Conservation (phyloP, 805 yeast species). For the Cephaloascus albidus region DNA sequence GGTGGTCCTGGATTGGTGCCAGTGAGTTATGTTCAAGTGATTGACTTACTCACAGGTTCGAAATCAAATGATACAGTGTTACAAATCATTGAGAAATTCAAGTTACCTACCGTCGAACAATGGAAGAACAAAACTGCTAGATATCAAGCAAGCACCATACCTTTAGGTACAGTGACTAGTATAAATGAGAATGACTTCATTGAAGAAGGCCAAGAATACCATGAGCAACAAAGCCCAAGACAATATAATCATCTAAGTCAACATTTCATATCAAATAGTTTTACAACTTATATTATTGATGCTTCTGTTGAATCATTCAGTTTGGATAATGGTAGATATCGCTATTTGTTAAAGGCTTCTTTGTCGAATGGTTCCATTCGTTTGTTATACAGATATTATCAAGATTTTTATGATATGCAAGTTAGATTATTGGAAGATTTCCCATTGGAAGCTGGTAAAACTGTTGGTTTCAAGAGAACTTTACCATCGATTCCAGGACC, state of each 20-base stretch:
- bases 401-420: conserved; percentile 93
- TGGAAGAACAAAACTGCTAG: conserved; percentile 90
- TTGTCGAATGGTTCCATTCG: conserved; percentile 62
- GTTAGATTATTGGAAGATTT: conserved; percentile 71
- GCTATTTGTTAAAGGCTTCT: conserved; percentile 69
- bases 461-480: conserved; percentile 64
- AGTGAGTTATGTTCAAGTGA: conserved; percentile 75
- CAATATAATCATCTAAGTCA: neutral
- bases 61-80: conserved; percentile 41
- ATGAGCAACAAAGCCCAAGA: conserved; percentile 2
- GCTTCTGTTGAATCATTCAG: conserved; percentile 77
- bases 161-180: conserved; percentile 35
- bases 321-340: conserved; percentile 78
- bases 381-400: conserved; percentile 79
- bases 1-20: conserved; percentile 99
- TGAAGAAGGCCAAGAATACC: conserved; percentile 1
- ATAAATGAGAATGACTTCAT: conserved; percentile 1
- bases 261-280: neutral
- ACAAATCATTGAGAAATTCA: conserved; percentile 50
- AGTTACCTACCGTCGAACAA: conserved; percentile 86
- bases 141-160: conserved; percentile 84
- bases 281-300: conserved; percentile 13
- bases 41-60: conserved; percentile 59
- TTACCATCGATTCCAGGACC: conserved; percentile 97
- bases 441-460: conserved; percentile 90